Base-by-base conservation (phyloP, 306 rosid genomes). In the Dalbergia cultrata region DNA sequence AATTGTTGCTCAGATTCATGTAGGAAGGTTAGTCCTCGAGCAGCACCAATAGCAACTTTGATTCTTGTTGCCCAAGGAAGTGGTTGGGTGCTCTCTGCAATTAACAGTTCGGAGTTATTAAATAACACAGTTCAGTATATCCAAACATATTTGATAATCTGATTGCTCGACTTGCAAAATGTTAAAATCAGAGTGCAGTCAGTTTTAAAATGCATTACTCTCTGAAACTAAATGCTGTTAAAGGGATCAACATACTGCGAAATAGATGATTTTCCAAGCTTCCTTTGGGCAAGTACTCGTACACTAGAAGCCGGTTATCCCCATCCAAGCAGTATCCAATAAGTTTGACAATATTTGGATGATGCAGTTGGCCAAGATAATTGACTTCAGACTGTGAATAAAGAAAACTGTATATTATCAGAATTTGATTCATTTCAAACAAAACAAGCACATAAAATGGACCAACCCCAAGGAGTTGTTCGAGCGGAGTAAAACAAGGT, bases 261-360 rank as follows among this genome's bases (percentile, higher is more conserved):
- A 92, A 95, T 53, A 95, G 89, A 91, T 95, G 97, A 83, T 95
- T 86, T 82, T 95, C 99, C 85, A 95, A 85, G 85, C 97, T 84
- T 75, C 97, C 89, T 21, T 92, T 90, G 0, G 97, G 90, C 99
- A 95, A 72, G 90, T 89, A 90, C 87, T 95, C 97, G 13, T 95
- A 93, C 52, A 95, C 99, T 83, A 95, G 85, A 85, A 95, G 95
- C 70, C 92, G 86, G 84, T 88, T 93, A 74, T 93, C 94, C 7
- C 95, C 97, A 72, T 91, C 95, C 5, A 87, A 75, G 82, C 99
- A 95, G 88, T 91, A 95, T 62, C 99, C 97, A 33, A 88, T 89
- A 62, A 91, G 94, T 90, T 91, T 95, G 77, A 95, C 99, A 52
- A 95, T 89, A 90, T 91, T 91, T 76, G 87, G 95, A 87, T 95